Conservation (phyloP, 2,329 filamentous ascomycete species). For the Trichoderma afroharzianum region DNA sequence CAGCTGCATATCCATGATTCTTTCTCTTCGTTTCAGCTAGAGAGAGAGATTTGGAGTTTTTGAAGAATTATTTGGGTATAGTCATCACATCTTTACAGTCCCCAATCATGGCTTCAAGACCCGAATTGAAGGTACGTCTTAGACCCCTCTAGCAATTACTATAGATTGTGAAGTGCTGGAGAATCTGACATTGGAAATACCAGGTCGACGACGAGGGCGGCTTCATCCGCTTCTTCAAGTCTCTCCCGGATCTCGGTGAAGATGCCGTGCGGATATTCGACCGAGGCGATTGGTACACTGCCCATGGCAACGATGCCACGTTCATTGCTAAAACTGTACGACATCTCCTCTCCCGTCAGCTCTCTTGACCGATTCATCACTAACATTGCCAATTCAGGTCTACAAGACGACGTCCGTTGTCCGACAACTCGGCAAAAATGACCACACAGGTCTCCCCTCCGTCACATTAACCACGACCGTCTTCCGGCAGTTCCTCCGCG, state of each 20-base stretch:
- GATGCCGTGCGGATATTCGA: constrained; percentile 90
- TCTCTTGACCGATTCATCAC: background rate
- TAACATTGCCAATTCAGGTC: constrained; percentile 48
- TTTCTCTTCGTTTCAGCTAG: background rate
- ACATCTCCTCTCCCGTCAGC: background rate
- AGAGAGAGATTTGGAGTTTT: background rate
- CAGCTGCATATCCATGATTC: background rate
- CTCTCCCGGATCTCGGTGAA: constrained; percentile 65
- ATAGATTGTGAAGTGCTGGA: background rate
- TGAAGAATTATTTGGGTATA: background rate
- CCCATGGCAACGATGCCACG: constrained; percentile 80
- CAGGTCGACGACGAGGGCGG: constrained; percentile 94
- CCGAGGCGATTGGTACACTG: constrained; percentile 90
- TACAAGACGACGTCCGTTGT: constrained; percentile 98
- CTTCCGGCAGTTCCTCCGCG: constrained; percentile 90
- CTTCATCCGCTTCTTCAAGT: constrained; percentile 95
- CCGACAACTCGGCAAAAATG: constrained; percentile 79
- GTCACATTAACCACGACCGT: constrained; percentile 95
- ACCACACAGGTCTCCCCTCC: constrained; percentile 80
- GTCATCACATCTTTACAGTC: background rate
- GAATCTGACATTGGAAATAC: constrained; percentile 9
- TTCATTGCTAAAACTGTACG: constrained; percentile 75
- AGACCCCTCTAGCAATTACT: background rate
- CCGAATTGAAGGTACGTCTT: constrained; percentile 61
- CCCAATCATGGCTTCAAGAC: constrained; percentile 62